phyloP scores from a whole-genome alignment of 2,329 filamentous ascomycete genomes.

The Fusarium compactum region DNA sequence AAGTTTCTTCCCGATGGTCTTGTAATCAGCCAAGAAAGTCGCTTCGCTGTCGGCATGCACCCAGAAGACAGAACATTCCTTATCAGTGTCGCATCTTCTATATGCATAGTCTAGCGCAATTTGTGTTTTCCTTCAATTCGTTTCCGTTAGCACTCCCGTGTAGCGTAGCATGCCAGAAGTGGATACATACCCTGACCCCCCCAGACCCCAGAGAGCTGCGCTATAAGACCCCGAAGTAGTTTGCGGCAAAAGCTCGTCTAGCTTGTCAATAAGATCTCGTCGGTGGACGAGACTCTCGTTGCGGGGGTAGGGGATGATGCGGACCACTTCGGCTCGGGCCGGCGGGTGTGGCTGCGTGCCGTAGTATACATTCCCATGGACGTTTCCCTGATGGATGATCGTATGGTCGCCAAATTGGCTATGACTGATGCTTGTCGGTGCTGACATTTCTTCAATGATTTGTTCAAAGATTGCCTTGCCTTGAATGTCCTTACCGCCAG shows the following conservation, averaged over 20 bases:
- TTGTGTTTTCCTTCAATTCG: constrained; percentile 50
- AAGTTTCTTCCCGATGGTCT: constrained; percentile 45
- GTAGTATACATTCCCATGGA: constrained; percentile 6
- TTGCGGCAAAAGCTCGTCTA: constrained; percentile 38
- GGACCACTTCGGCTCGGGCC: constrained; percentile 14
- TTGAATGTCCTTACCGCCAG: neutral
- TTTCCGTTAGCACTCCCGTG: neutral
- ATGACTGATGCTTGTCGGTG: accelerated
- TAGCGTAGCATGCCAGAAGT: neutral
- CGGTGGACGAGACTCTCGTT: constrained; percentile 46
- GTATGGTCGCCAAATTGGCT: neutral
- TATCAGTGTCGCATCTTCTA: constrained; percentile 34
- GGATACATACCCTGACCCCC: constrained; percentile 46
- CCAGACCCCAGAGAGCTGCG: constrained; percentile 46
- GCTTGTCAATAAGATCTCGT: constrained; percentile 27
- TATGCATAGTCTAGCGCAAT: constrained; percentile 53
- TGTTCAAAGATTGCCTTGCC: accelerated
- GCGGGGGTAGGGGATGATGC: constrained; percentile 39
- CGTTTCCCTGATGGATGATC: neutral
- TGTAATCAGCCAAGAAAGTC: constrained; percentile 49
- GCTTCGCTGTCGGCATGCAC: constrained; percentile 50
- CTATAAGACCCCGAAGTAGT: constrained; percentile 19
- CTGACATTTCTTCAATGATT: neutral
- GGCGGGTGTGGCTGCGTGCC: neutral
- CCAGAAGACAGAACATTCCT: constrained; percentile 52